A percentile compares a stretch with the other conserved stretches of the same genome.
phyloP scores from a whole-genome alignment of 805 yeast genomes.

The Saccharomycopsis oosterbeekiorum region DNA sequence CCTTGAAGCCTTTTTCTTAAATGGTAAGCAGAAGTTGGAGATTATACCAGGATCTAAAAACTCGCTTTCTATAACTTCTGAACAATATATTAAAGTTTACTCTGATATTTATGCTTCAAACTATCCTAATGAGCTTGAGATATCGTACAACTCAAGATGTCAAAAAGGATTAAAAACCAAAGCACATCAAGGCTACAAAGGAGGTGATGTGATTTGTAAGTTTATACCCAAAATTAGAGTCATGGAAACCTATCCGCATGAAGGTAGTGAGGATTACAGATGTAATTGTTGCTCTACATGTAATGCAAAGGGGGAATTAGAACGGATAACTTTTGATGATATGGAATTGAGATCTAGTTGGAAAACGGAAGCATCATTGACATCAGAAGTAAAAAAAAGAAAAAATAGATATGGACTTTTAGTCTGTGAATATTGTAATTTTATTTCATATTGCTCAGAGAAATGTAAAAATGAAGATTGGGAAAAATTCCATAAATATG shows the following conservation, averaged over 20 bases:
- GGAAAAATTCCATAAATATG: conserved; percentile 4
- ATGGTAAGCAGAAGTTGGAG: neutral
- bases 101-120: neutral
- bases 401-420: neutral
- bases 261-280: conserved; percentile 1
- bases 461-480: conserved; percentile 5
- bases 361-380: neutral
- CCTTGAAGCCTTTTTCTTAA: neutral
- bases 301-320: neutral
- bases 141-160: neutral
- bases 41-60: neutral
- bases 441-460: conserved; percentile 3
- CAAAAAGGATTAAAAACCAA: neutral
- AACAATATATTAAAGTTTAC: neutral
- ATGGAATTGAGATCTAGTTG: neutral
- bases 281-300: conserved; percentile 5
- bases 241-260: neutral
- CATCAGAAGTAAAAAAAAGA: neutral
- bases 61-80: neutral
- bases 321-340: neutral
- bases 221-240: conserved; percentile 4
- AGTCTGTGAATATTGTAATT: conserved; percentile 2
- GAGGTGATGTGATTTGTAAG: conserved; percentile 2
- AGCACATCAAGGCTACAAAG: neutral
- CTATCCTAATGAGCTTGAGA: neutral